Evolutionary conservation across 176 grass and related monocot species (phyloP), one percentile per base, ranked within the genome.

Genomic region (Zoysia japonica): DNA sequence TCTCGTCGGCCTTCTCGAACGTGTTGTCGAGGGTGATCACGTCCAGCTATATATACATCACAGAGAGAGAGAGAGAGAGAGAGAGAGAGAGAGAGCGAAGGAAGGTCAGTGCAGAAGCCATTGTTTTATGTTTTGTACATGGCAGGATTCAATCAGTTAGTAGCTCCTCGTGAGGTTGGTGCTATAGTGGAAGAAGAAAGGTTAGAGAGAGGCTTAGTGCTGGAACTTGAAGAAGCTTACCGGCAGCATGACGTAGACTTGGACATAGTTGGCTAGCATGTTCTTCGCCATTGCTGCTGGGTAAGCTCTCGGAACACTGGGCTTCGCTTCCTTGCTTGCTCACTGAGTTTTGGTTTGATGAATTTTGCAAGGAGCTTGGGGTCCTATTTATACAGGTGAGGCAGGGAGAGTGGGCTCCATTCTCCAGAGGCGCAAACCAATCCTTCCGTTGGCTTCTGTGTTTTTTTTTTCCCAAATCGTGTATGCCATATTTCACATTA

Each of bases 221-320:
- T 61, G 44, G 49, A 72, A 43, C n/a, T 36, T 67, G n/a, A 20
- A 45, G 28, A 20, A 45, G 71, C 91, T 86, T 85, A 93, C 91
- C 35, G 85, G 88, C 71, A 93, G 83, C 91, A 90, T 93, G 48
- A 88, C 88, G 66, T 84, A 88, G 62, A 88, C 85, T 64, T 85
- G 83, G 66, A 93, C 83, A 56, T 90, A 93, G 83, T 93, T 93
- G 50, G 80, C 85, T 42, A 82, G 55, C 85, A 88, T 66, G 72
- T 81, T 83, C 72, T 20, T 64, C 0, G 65, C 76, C 65, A 84
- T 84, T 71, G 77, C 71, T 20, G 70, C 64, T 70, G 56, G 35
- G 65, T 76, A 47, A n/a, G 71, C 43, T 82, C 44, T 67, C 2
- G 9, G 47, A 37, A 54, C 43, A n/a, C 76, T 53, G 49, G 49